Evolutionary conservation across 2,329 filamentous ascomycete species (phyloP).

Genomic region (Clathrospora elynae): DNA sequence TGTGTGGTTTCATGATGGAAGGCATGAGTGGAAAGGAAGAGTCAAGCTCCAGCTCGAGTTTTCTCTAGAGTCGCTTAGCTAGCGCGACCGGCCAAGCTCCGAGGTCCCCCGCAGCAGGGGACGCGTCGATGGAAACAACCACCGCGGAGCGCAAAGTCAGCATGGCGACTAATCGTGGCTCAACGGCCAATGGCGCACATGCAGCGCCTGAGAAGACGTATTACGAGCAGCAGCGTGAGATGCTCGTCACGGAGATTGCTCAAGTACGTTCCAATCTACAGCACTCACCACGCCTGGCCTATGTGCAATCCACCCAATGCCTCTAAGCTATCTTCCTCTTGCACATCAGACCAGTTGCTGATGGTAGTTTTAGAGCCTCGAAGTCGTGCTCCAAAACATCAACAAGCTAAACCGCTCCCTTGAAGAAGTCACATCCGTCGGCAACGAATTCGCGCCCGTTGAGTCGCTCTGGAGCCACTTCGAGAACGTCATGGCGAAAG

Average conservation of each 20-base stretch:
- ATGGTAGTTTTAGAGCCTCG: constrained; percentile 63
- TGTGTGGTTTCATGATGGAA: constrained; percentile 44
- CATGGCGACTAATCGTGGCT: constrained; percentile 34
- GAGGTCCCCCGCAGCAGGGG: constrained; percentile 9
- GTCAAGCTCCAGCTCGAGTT: constrained; percentile 22
- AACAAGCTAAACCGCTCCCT: constrained; percentile 93
- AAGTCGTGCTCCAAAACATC: constrained; percentile 91
- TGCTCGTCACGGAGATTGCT: constrained; percentile 73
- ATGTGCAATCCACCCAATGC: too few relatives aligned
- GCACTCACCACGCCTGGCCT: too few relatives aligned
- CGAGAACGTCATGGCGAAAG: constrained; percentile 89
- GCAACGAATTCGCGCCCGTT: constrained; percentile 96
- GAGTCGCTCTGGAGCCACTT: constrained; percentile 98
- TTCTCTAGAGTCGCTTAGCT: constrained; percentile 27
- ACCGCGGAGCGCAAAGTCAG: constrained; percentile 5
- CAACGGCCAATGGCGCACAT: constrained; percentile 25
- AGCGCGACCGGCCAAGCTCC: constrained; percentile 4
- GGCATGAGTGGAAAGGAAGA: constrained; percentile 18
- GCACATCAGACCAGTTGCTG: constrained; percentile 1
- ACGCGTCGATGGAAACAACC: constrained; percentile 13
- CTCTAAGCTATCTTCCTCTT: too few relatives aligned
- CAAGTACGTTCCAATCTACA: constrained; percentile 65
- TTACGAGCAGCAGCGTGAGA: constrained; percentile 77
- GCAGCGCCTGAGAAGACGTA: constrained; percentile 53
- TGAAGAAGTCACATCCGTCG: constrained; percentile 89